These are phyloP conservation scores for Candida ascalaphidarum DNA, from an alignment of 805 yeast species.

Conservation along the genomic window DNA sequence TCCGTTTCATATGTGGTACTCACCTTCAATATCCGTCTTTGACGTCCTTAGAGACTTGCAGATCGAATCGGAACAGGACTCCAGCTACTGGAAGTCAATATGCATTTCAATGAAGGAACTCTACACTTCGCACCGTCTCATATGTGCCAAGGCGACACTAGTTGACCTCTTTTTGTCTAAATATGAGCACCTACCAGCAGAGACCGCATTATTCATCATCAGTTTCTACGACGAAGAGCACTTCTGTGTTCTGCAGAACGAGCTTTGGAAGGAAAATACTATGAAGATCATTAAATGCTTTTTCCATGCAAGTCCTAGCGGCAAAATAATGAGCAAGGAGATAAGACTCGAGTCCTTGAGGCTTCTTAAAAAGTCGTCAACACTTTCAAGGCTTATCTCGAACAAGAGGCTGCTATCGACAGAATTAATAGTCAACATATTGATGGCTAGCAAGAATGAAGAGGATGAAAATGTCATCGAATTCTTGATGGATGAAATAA, in stretches of 20 bases:
- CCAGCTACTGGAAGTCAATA: slow-evolving; percentile 23
- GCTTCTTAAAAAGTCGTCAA: slow-evolving; percentile 28
- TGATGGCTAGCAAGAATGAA: slow-evolving; percentile 19
- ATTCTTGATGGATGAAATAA: slow-evolving; percentile 15
- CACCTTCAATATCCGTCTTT: slow-evolving; percentile 29
- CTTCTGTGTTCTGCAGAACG: slow-evolving; percentile 44
- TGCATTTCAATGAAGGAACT: slow-evolving; percentile 24
- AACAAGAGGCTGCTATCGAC: slow-evolving; percentile 19
- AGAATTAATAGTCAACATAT: slow-evolving; percentile 24
- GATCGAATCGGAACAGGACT: slow-evolving; percentile 17
- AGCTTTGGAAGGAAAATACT: slow-evolving; percentile 44
- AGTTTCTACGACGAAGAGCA: slow-evolving; percentile 39
- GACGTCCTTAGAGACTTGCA: slow-evolving; percentile 20
- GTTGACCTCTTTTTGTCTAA: slow-evolving; percentile 32
- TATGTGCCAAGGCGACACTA: slow-evolving; percentile 35
- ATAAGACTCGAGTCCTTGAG: slow-evolving; percentile 23
- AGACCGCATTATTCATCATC: slow-evolving; percentile 36
- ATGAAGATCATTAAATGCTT: slow-evolving; percentile 37
- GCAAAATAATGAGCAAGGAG: slow-evolving; percentile 9
- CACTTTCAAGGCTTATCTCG: slow-evolving; percentile 20
- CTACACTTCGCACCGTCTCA: slow-evolving; percentile 22
- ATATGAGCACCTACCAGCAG: slow-evolving; percentile 25
- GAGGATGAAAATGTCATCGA: slow-evolving; percentile 22
- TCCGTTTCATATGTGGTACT: slow-evolving; percentile 35
- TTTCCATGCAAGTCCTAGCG: slow-evolving; percentile 13